Conservation (phyloP, 2,329 filamentous ascomycete species). For the Didymella keratinophila region DNA sequence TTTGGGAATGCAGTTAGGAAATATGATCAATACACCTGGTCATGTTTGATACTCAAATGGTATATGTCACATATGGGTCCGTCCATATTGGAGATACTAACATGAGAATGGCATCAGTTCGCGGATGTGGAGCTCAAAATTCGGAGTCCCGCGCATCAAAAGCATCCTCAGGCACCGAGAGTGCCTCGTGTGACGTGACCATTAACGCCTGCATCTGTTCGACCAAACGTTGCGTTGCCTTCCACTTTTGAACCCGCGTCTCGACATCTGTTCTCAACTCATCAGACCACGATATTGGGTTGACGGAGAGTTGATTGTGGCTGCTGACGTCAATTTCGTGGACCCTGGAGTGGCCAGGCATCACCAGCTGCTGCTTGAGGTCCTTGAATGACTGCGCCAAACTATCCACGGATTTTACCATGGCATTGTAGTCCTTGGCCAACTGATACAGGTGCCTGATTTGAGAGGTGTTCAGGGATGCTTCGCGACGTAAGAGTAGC, state of each 20-base stretch:
- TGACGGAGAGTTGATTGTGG: conserved; percentile 14
- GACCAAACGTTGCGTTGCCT: conserved; percentile 26
- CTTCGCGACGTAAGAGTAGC: conserved; percentile 36
- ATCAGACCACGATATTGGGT: conserved; percentile 40
- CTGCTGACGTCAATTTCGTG: neutral
- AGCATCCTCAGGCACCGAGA: conserved; percentile 36
- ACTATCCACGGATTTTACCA: conserved; percentile 23
- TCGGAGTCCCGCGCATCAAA: conserved; percentile 36
- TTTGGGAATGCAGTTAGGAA: neutral
- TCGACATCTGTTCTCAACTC: conserved; percentile 22
- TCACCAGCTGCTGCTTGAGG: conserved; percentile 28
- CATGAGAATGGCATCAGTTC: no score
- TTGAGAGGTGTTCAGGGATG: conserved; percentile 26
- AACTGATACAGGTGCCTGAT: conserved; percentile 29
- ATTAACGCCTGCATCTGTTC: conserved; percentile 31
- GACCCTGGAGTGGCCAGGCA: conserved; percentile 7
- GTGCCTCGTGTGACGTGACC: conserved; percentile 28
- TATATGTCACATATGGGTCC: neutral
- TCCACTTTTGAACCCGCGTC: conserved; percentile 34
- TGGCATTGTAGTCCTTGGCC: conserved; percentile 27
- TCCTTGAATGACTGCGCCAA: conserved; percentile 19
- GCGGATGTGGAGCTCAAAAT: conserved; percentile 5
- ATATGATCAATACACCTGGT: neutral
- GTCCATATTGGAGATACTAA: neutral
- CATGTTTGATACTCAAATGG: neutral